Conservation (phyloP, 768 basidiomycete species). For the Serendipita indica region DNA sequence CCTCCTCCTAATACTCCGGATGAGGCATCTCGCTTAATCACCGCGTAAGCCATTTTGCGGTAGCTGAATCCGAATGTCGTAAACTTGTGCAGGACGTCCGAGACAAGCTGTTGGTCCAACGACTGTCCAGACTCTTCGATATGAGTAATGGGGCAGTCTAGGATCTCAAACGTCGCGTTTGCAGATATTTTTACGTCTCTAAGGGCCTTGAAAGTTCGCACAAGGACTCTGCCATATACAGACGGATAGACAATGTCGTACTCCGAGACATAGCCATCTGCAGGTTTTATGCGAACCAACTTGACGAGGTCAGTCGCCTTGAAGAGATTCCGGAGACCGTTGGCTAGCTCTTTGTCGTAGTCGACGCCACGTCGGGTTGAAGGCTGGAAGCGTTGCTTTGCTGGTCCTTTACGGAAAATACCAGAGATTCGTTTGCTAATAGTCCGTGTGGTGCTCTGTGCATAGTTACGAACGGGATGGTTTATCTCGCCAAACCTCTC, state of each 20-base stretch:
- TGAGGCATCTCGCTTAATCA: background rate
- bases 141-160: background rate
- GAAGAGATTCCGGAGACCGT: background rate
- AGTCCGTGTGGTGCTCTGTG: background rate
- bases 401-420: background rate
- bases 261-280: background rate
- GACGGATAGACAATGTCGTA: constrained; percentile 6
- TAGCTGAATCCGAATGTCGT: background rate
- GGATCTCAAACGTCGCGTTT: background rate
- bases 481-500: background rate
- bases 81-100: background rate
- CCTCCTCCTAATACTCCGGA: background rate
- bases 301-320: constrained; percentile 7
- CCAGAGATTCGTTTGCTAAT: background rate
- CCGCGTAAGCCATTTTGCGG: background rate
- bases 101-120: background rate
- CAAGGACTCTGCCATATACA: background rate
- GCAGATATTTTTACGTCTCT: background rate
- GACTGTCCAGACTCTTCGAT: background rate
- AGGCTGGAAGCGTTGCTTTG: background rate
- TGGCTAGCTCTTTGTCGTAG: background rate
- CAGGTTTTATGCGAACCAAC: background rate
- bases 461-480: background rate
- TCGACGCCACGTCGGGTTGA: too few species aligned
- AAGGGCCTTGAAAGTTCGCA: background rate